These are phyloP conservation scores for Catunica adiposa DNA, from an alignment of 2,329 filamentous ascomycete species.

Conservation along the genomic window DNA sequence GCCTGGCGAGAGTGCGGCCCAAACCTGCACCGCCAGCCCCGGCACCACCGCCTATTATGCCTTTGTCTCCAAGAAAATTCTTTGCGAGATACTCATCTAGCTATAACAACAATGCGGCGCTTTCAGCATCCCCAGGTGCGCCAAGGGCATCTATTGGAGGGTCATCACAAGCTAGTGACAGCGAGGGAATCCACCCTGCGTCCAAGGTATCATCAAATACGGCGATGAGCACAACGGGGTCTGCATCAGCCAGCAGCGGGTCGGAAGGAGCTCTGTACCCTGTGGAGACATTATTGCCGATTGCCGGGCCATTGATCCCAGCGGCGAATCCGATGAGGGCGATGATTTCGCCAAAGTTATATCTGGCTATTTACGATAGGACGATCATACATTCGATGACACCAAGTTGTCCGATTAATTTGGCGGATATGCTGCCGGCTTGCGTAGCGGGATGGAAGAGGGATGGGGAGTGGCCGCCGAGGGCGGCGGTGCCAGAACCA, in stretches of 20 bases:
- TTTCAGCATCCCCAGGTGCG: constrained; percentile 18
- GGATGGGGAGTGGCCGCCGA: constrained; percentile 83
- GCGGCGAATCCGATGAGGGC: constrained; percentile 58
- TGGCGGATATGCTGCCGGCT: constrained; percentile 61
- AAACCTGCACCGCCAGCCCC: constrained; percentile 24
- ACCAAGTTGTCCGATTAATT: constrained; percentile 75
- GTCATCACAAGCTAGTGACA: constrained; percentile 16
- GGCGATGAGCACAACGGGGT: constrained; percentile 20
- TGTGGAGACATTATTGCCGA: constrained; percentile 49
- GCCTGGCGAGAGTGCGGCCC: constrained; percentile 36
- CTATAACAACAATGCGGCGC: constrained; percentile 23
- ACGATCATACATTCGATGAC: constrained; percentile 65
- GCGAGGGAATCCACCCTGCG: constrained; percentile 23
- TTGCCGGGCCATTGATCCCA: constrained; percentile 58
- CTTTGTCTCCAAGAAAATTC: constrained; percentile 32
- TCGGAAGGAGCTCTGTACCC: constrained; percentile 24
- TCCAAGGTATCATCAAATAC: constrained; percentile 23
- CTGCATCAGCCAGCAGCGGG: not conserved
- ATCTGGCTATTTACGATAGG: constrained; percentile 77
- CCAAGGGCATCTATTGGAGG: constrained; percentile 5
- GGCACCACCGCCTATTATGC: constrained; percentile 24
- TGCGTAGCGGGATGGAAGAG: constrained; percentile 86
- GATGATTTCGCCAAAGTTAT: constrained; percentile 56
- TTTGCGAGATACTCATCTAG: constrained; percentile 31
- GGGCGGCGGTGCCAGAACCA: constrained; percentile 31